Conservation (phyloP, 352 stramenopile genomes). For the Pythium sukuiense region DNA sequence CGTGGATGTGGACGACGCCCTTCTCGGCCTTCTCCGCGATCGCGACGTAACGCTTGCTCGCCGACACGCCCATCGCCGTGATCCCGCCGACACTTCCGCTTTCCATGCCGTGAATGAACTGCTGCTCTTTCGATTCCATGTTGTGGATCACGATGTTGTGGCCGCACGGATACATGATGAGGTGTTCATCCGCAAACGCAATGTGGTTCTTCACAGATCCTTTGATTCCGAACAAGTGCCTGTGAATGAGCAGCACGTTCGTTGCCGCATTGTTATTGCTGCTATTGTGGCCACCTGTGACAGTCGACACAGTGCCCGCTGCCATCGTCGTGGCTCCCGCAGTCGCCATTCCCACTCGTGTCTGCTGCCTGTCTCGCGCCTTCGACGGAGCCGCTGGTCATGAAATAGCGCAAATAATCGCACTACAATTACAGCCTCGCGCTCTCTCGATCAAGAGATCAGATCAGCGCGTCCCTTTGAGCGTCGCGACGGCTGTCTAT, state of each 20-base stretch:
- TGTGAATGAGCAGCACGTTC: slow-evolving; percentile 48
- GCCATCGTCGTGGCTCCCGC: not conserved
- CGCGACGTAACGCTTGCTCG: slow-evolving; percentile 86
- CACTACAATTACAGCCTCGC: not conserved
- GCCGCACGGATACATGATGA: slow-evolving; percentile 85
- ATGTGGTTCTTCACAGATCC: slow-evolving; percentile 79
- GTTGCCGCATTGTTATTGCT: slow-evolving; percentile 9
- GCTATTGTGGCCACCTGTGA: not conserved
- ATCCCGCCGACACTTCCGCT: slow-evolving; percentile 68
- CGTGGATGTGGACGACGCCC: slow-evolving; percentile 89
- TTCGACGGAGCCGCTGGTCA: not conserved
- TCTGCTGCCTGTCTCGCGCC: not conserved
- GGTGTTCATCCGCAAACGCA: slow-evolving; percentile 82
- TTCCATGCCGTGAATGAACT: slow-evolving; percentile 90
- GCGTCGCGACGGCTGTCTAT: not conserved
- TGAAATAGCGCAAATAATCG: not conserved
- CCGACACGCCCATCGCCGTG: slow-evolving; percentile 79
- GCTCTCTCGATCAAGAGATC: not conserved
- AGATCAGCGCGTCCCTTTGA: not conserved
- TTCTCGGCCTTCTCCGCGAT: slow-evolving; percentile 86
- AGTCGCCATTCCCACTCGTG: slow-evolving; percentile 4
- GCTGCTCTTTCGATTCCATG: slow-evolving; percentile 88
- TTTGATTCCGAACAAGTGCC: slow-evolving; percentile 87
- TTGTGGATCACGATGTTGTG: slow-evolving; percentile 90
- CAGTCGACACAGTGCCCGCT: not conserved